Base-by-base conservation (phyloP, 2,329 filamentous ascomycete species). In the Aspergillus nomiae region DNA sequence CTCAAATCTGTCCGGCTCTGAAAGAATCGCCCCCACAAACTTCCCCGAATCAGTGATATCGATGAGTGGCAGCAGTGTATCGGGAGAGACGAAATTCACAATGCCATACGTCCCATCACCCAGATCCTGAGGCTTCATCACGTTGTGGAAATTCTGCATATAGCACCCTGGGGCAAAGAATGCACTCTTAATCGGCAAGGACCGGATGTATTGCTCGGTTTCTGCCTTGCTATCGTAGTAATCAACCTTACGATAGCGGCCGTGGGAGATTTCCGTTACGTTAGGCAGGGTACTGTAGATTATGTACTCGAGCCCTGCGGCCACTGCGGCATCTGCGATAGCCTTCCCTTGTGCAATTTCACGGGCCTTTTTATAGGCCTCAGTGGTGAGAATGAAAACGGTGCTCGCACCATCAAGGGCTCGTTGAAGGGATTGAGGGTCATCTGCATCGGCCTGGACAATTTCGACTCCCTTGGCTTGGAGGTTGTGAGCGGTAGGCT, bases 351-450 rank as follows among this genome's bases (percentile, higher is more conserved):
- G 61, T 1, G 16, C 28, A 45, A 63, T 43, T 32, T 63, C 61
- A 7, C 32, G 32, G 5, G 10, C 32, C 10, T 34, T 34, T 6
- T 2, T 34, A 6, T 34, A 34, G 32, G 5, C 69, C 34, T 28
- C 26, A 28, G 26, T 28, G 26, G 75, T 70, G 63, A 69, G 72
- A 11, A 71, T 67, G 66, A 84, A 85, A 41, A 83, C 77, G 1
- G 79, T 79, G 59, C 84, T 77, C 3, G 76, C 81, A 41, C 78
- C 79, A 0, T 69, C 65, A 24, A 85, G 71, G 3, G 80, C 82
- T 12, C 64, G 28, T 16, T 71, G 70, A 24, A 85, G 69, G 10
- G 80, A 78, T 14, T 65, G 59, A 24, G 70, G 70, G 64, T 79
- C 71, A 32, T 73, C 66, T 5, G 81, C 63, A 55, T 83, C 78